phyloP scores from a whole-genome alignment of 306 rosid species.

The Canavalia ensiformis region DNA sequence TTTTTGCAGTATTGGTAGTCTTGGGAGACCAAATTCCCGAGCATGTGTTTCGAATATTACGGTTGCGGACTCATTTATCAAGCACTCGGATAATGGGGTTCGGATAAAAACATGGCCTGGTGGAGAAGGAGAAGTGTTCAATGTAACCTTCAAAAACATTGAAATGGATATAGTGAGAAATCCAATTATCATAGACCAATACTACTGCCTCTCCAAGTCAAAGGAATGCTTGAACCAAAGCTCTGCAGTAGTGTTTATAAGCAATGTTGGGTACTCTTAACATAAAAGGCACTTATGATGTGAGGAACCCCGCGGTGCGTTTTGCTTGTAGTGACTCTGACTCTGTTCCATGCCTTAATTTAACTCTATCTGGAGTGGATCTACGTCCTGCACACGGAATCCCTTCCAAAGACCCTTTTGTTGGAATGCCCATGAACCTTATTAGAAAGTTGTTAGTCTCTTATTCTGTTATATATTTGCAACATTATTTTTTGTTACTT shows the following conservation, averaged over 20 bases:
- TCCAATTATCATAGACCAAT: conserved; percentile 72
- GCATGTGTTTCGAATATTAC: conserved; percentile 66
- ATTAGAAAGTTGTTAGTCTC: no score
- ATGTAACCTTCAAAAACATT: conserved; percentile 50
- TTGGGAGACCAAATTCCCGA: conserved; percentile 51
- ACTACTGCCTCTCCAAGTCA: conserved; percentile 54
- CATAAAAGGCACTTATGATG: conserved; percentile 66
- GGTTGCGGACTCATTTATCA: conserved; percentile 56
- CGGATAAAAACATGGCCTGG: conserved; percentile 73
- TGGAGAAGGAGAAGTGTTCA: conserved; percentile 59
- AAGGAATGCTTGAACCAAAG: conserved; percentile 68
- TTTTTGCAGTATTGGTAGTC: conserved; percentile 11
- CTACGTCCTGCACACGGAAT: conserved; percentile 55
- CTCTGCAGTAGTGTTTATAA: conserved; percentile 55
- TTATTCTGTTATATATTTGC: no score
- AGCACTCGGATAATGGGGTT: conserved; percentile 61
- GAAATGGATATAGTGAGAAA: conserved; percentile 57
- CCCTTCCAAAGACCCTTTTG: conserved; percentile 51
- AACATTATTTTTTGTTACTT: no score
- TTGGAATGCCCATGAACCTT: conserved; percentile 68
- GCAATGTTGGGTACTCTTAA: conserved; percentile 51
- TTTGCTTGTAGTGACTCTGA: conserved; percentile 75
- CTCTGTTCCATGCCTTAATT: conserved; percentile 69
- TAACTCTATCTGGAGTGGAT: conserved; percentile 56
- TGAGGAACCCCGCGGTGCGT: conserved; percentile 59